phyloP scores from a whole-genome alignment of 106 monocot species.

The Allium sativum region DNA sequence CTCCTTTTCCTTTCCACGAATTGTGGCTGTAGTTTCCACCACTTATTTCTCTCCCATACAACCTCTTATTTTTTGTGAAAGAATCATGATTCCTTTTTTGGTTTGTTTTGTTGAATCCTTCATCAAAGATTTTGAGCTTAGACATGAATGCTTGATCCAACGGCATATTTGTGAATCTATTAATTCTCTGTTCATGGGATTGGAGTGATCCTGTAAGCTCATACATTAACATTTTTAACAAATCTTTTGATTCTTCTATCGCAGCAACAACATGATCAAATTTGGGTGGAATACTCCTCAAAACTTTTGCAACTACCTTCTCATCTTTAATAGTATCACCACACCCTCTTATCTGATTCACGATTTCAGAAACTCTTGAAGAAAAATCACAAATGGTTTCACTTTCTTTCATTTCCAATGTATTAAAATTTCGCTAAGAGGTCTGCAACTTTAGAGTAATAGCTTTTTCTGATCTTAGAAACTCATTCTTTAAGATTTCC shows the following conservation, averaged over 20 bases:
- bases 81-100: neutral
- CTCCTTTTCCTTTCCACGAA: neutral
- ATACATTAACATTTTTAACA: neutral
- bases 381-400: neutral
- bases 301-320: neutral
- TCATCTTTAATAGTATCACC: neutral
- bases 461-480: too few species aligned
- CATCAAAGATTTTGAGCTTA: neutral
- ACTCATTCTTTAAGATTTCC: too few species aligned
- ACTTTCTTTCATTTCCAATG: neutral
- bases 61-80: neutral
- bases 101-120: neutral
- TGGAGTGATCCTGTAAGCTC: neutral
- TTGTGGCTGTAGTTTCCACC: neutral
- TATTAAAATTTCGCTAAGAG: neutral
- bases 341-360: neutral
- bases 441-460: too few species aligned
- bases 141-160: neutral
- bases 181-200: neutral
- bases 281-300: neutral
- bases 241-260: neutral
- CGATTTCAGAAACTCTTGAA: neutral
- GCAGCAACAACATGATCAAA: neutral
- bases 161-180: neutral
- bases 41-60: neutral